phyloP scores from a whole-genome alignment of 2,329 filamentous ascomycete species.

The Epichloe coenophiala region DNA sequence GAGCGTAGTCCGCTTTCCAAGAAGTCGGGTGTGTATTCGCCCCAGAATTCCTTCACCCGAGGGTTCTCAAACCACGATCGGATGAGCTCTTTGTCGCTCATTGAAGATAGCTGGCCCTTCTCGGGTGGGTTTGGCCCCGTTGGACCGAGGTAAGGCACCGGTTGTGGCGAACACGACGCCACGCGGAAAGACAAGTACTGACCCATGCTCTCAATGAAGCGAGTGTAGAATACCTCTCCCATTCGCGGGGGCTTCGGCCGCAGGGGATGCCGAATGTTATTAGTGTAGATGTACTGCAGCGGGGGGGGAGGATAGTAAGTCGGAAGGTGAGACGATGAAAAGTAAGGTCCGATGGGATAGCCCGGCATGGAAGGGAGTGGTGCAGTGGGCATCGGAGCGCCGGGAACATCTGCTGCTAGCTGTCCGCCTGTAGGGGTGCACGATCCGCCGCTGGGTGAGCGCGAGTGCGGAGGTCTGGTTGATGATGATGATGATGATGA shows the following conservation, averaged over 20 bases:
- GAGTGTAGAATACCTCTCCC: conserved; percentile 82
- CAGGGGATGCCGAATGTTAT: conserved; percentile 70
- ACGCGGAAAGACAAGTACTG: conserved; percentile 86
- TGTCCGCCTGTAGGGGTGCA: conserved; percentile 7
- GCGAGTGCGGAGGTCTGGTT: conserved; percentile 4
- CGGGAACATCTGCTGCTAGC: conserved; percentile 25
- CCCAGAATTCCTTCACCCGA: conserved; percentile 79
- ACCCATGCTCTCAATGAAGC: conserved; percentile 67
- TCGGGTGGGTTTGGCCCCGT: conserved; percentile 26
- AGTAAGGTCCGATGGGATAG: conserved; percentile 54
- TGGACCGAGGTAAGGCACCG: conserved; percentile 52
- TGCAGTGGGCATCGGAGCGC: conserved; percentile 22
- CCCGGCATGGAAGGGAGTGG: conserved; percentile 18
- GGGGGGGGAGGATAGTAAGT: conserved; percentile 81
- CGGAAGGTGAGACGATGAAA: conserved; percentile 70
- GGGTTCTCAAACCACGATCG: conserved; percentile 82
- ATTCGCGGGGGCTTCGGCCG: conserved; percentile 80
- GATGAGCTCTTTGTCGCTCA: conserved; percentile 48
- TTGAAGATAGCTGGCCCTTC: conserved; percentile 26
- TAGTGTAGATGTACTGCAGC: conserved; percentile 66
- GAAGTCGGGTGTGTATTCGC: conserved; percentile 51
- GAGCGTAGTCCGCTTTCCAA: conserved; percentile 50
- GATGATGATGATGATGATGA: not conserved
- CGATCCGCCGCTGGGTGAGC: conserved; percentile 5
- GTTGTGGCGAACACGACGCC: conserved; percentile 53